phyloP scores from a whole-genome alignment of 306 rosid species.

The Dryas octopetala region DNA sequence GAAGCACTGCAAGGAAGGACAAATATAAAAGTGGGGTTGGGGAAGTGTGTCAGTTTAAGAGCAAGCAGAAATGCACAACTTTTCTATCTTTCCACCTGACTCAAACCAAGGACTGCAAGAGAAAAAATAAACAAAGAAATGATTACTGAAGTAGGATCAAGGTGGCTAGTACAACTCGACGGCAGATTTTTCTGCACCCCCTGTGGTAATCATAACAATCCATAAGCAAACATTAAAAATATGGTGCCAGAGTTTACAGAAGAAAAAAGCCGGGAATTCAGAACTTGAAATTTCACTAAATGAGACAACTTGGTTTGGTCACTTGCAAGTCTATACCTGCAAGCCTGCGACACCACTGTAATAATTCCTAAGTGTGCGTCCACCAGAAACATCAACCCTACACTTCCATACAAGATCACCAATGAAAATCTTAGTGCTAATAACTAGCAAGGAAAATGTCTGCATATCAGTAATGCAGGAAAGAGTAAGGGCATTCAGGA shows the following conservation, averaged over 20 bases:
- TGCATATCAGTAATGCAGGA: conserved; percentile 10
- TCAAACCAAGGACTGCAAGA: background rate
- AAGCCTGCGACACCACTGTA: conserved; percentile 65
- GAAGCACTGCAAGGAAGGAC: conserved; percentile 56
- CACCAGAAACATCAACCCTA: conserved; percentile 67
- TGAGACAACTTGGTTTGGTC: background rate
- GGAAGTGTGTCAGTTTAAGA: conserved; percentile 19
- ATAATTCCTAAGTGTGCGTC: conserved; percentile 50
- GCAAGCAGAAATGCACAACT: background rate
- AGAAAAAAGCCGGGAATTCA: background rate
- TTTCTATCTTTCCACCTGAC: conserved; percentile 7
- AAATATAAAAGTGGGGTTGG: background rate
- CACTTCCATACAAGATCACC: conserved; percentile 25
- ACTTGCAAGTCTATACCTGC: conserved; percentile 52
- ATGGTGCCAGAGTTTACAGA: background rate
- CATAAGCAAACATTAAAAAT: conserved; percentile 6
- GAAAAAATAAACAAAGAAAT: background rate
- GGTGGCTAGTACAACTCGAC: conserved; percentile 57
- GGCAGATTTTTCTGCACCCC: conserved; percentile 65
- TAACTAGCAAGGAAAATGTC: conserved; percentile 2
- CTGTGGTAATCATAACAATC: conserved; percentile 39
- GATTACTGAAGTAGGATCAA: conserved; percentile 77
- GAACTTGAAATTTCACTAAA: conserved; percentile 4
- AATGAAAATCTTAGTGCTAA: conserved; percentile 1
- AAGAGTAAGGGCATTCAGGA: conserved; percentile 11